Conservation (phyloP, 139 green algal genomes). For the Closterium sp. region DNA sequence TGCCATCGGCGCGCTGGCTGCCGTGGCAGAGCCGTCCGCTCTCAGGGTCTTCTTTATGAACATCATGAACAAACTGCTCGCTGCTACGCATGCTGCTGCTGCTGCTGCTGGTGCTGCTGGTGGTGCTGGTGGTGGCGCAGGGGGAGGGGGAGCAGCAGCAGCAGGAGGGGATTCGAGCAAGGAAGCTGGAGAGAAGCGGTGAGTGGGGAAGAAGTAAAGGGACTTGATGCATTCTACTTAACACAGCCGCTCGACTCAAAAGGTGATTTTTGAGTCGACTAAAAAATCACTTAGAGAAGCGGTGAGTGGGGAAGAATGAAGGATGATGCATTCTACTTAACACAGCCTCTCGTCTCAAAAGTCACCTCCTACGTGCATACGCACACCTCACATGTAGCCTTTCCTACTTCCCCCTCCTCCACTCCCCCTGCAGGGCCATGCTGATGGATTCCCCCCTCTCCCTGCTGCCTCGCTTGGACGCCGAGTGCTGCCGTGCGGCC, state of each 20-base stretch:
- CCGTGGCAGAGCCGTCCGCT: constrained; percentile 54
- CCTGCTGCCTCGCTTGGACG: not conserved
- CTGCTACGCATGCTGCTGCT: constrained; percentile 45
- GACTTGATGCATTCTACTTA: too few species aligned
- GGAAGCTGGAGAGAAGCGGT: not conserved
- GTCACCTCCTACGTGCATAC: too few species aligned
- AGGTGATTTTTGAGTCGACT: too few species aligned
- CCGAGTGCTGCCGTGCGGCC: not conserved
- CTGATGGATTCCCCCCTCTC: not conserved
- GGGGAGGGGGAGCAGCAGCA: not conserved
- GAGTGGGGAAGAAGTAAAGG: not conserved
- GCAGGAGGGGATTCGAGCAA: not conserved
- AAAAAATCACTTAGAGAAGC: too few species aligned
- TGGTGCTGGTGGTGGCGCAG: not conserved
- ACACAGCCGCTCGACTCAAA: too few species aligned
- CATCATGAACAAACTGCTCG: constrained; percentile 71
- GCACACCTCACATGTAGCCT: too few species aligned
- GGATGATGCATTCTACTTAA: too few species aligned
- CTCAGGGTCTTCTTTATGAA: constrained; percentile 68
- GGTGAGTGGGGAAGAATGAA: too few species aligned
- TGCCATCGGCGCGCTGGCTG: constrained; percentile 69
- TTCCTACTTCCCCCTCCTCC: too few species aligned
- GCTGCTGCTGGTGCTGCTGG: not conserved
- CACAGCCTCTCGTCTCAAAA: too few species aligned
- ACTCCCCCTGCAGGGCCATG: not conserved